Evolutionary conservation across 805 yeast genomes (phyloP), one percentile per base, ranked within the genome.

Genomic region (Cyberlindnera maritima): DNA sequence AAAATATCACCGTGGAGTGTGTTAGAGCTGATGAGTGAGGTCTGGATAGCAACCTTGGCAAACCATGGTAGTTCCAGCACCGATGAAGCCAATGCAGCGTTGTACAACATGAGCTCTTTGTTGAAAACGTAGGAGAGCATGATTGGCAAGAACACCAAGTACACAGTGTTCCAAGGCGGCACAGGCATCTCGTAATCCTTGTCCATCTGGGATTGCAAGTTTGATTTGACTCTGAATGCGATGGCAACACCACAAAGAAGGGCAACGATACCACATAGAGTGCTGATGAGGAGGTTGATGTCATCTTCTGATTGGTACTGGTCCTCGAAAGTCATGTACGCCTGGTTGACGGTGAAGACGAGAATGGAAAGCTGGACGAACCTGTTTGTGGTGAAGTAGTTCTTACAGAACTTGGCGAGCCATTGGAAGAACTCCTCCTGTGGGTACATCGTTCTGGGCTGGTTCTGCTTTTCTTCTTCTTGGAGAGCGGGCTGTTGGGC

Each of bases 151-250:
- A 60, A 68, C 4, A 67, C 45, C 34, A 66, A 34, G 47, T 69
- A 69, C 3, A 68, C 35, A 3, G 63, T 54, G 42, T 69, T 68
- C 60, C 68, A 70, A 13, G 59, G 56, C 1, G 69, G 69, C 20
- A 64, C 25, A 13, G 34, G 41, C 4, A 21, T 44, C 8, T 28
- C 46, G 20, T 37, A 36, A 18, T 39, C 52, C 7, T 25, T 34
- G 4, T 36, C 46, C 4, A 14, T 20, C 12, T 26, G 32, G 21
- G 28, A 23, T 4, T 7, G 15, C 13, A 39, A 5, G 11, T 39
- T 21, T 1, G 41, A 20, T 41, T 46, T 47, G 18, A 49, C 57
- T 49, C 48, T 52, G 41, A 37, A 52, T 15, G 55, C 43, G 19
- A 52, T 53, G 14, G 58, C 53, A 8, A 57, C 46, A 21, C 61